Percentiles rank a stretch among this genome's conserved stretches.
phyloP scores from a whole-genome alignment of 2,329 filamentous ascomycete genomes.

The Microcera coccophila region DNA sequence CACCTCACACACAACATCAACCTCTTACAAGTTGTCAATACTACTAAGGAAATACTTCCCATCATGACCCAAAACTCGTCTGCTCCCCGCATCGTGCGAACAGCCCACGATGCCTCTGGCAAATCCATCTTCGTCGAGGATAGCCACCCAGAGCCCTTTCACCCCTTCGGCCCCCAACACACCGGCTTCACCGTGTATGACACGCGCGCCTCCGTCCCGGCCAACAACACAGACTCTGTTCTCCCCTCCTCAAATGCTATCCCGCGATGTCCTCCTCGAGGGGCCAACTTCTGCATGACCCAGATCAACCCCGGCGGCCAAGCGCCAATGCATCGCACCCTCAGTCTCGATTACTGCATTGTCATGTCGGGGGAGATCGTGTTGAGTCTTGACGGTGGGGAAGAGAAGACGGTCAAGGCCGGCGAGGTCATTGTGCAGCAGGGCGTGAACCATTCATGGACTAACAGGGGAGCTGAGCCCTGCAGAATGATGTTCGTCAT shows the following conservation, averaged over 20 bases:
- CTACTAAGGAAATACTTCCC: background rate
- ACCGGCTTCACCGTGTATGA: slow-evolving; percentile 32
- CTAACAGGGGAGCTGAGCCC: slow-evolving; percentile 35
- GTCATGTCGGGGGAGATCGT: slow-evolving; percentile 39
- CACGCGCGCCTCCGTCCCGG: slow-evolving; percentile 27
- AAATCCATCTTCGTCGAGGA: slow-evolving; percentile 32
- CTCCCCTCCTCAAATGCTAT: slow-evolving; percentile 17
- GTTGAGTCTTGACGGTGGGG: slow-evolving; percentile 38
- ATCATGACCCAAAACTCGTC: slow-evolving; percentile 2
- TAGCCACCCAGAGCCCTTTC: slow-evolving; percentile 20
- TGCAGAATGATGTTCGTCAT: slow-evolving; percentile 40
- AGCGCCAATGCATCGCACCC: slow-evolving; percentile 41
- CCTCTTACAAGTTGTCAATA: background rate
- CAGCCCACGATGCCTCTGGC: slow-evolving; percentile 28
- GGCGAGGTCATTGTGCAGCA: slow-evolving; percentile 41
- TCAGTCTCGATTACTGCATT: slow-evolving; percentile 38
- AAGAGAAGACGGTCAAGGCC: slow-evolving; percentile 33
- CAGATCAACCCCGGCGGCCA: slow-evolving; percentile 28
- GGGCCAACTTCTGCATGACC: slow-evolving; percentile 33
- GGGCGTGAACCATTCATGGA: slow-evolving; percentile 44
- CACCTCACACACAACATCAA: background rate
- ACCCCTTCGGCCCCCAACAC: slow-evolving; percentile 31
- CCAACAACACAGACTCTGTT: slow-evolving; percentile 23
- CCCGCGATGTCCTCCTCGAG: slow-evolving; percentile 34
- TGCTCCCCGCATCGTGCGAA: slow-evolving; percentile 28